Percentiles rank a stretch among this genome's conserved stretches.
These are phyloP conservation scores for Fusarium falciforme DNA, from an alignment of 2,329 filamentous ascomycete genomes.

Conservation along the genomic window DNA sequence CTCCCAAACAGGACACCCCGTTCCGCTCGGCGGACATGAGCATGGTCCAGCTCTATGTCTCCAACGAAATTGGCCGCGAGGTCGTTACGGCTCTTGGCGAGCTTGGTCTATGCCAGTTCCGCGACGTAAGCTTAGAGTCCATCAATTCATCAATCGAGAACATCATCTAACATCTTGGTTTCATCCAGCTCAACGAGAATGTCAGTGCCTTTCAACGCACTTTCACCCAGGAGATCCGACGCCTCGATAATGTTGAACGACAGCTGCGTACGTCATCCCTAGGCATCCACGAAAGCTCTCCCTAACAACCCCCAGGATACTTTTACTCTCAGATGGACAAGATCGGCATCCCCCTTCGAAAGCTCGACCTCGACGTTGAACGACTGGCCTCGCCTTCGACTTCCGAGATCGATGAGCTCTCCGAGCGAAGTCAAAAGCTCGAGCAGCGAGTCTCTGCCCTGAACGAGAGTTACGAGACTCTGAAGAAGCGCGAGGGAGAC, in stretches of 20 bases:
- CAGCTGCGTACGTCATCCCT: constrained; percentile 81
- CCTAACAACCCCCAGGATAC: constrained; percentile 72
- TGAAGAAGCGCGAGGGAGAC: constrained; percentile 98
- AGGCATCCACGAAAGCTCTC: constrained; percentile 18
- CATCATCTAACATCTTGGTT: constrained; percentile 28
- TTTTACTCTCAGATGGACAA: constrained; percentile 98
- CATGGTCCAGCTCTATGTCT: constrained; percentile 99
- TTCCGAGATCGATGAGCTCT: constrained; percentile 94
- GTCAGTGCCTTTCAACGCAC: constrained; percentile 96
- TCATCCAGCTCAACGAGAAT: constrained; percentile 84
- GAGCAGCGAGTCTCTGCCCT: constrained; percentile 91
- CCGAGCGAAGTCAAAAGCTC: constrained; percentile 90
- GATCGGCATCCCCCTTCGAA: constrained; percentile 84
- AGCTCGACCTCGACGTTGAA: constrained; percentile 90
- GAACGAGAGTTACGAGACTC: constrained; percentile 97
- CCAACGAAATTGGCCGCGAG: constrained; percentile 98
- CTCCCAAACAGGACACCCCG: constrained; percentile 84
- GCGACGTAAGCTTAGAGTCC: constrained; percentile 77
- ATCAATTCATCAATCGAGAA: constrained; percentile 24
- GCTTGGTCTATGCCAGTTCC: constrained; percentile 95
- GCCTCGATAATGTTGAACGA: constrained; percentile 97
- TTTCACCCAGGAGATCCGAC: constrained; percentile 96
- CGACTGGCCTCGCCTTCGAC: constrained; percentile 88
- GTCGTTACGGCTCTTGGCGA: constrained; percentile 97
- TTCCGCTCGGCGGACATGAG: constrained; percentile 99